These are phyloP conservation scores for Salix brachista DNA, from an alignment of 345 rosid genomes.

Conservation along the genomic window DNA sequence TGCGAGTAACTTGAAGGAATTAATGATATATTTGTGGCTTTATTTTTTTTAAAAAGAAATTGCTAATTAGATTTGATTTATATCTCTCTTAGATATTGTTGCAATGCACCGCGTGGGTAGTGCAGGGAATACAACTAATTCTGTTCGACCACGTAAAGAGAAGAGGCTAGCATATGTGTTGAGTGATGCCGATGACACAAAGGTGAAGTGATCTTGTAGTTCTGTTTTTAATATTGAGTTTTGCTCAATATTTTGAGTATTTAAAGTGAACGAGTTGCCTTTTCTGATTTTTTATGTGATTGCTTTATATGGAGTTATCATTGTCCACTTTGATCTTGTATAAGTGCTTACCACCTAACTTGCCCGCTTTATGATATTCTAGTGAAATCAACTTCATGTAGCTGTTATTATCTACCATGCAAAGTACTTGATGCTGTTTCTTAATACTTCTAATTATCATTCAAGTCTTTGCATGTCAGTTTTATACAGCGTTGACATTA, in stretches of 20 bases:
- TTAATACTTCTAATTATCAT: neutral
- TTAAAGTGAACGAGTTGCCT: neutral
- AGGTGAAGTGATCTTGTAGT: slow-evolving; percentile 41
- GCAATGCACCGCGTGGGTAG: slow-evolving; percentile 99
- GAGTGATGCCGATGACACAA: slow-evolving; percentile 63
- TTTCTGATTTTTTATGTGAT: neutral
- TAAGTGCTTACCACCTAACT: neutral
- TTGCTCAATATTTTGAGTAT: neutral
- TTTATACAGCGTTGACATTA: neutral
- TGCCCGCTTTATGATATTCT: neutral
- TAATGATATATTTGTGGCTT: neutral
- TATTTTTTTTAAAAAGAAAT: neutral
- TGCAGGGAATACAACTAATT: slow-evolving; percentile 81
- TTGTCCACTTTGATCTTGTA: neutral
- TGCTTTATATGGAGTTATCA: neutral
- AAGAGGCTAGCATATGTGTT: slow-evolving; percentile 89
- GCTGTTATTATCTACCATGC: neutral
- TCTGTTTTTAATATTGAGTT: neutral
- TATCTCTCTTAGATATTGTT: slow-evolving; percentile 33
- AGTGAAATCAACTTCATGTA: neutral
- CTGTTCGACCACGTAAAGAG: slow-evolving; percentile 91
- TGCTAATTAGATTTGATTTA: neutral
- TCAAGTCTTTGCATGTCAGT: neutral
- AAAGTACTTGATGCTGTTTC: neutral
- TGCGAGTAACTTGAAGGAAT: neutral